These are phyloP conservation scores for Talaromyces thailandensis DNA, from an alignment of 495 filamentous ascomycete species.

Conservation along the genomic window DNA sequence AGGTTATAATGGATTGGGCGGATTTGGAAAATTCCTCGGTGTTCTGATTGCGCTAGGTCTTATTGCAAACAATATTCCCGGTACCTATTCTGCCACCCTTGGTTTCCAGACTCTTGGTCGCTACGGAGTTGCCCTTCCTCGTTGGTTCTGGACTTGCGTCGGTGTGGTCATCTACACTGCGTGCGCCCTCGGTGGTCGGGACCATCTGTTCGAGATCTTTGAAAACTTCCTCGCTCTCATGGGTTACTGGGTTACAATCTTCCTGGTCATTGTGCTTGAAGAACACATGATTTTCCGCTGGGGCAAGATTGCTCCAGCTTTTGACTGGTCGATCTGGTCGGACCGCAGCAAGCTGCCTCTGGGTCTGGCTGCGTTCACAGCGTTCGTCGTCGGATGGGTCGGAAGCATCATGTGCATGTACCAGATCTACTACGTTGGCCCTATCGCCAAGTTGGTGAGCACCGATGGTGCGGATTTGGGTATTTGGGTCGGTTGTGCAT, in stretches of 20 bases:
- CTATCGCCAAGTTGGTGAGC: constrained; percentile 39
- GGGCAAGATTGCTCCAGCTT: constrained; percentile 18
- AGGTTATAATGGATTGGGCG: constrained; percentile 50
- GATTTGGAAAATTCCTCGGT: constrained; percentile 62
- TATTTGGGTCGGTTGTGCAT: constrained; percentile 39
- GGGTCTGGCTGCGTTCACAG: constrained; percentile 46
- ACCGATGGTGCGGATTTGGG: constrained; percentile 28
- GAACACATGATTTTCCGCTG: constrained; percentile 45
- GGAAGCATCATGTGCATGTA: constrained; percentile 56
- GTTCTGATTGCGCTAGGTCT: constrained; percentile 60
- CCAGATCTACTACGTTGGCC: constrained; percentile 51
- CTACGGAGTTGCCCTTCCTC: constrained; percentile 33
- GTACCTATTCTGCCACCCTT: constrained; percentile 55
- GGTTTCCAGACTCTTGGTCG: constrained; percentile 49
- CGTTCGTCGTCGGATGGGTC: constrained; percentile 54
- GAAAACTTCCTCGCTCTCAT: constrained; percentile 51
- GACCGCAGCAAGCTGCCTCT: constrained; percentile 41
- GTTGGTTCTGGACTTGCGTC: constrained; percentile 40
- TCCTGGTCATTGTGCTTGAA: constrained; percentile 41
- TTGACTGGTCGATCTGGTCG: constrained; percentile 51
- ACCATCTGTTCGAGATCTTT: constrained; percentile 45
- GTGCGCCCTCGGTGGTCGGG: constrained; percentile 43
- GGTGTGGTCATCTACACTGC: constrained; percentile 44
- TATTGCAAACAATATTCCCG: constrained; percentile 61
- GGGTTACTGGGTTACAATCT: constrained; percentile 52